Conservation (phyloP, 2,329 filamentous ascomycete species). For the Aspergillus tamarii region DNA sequence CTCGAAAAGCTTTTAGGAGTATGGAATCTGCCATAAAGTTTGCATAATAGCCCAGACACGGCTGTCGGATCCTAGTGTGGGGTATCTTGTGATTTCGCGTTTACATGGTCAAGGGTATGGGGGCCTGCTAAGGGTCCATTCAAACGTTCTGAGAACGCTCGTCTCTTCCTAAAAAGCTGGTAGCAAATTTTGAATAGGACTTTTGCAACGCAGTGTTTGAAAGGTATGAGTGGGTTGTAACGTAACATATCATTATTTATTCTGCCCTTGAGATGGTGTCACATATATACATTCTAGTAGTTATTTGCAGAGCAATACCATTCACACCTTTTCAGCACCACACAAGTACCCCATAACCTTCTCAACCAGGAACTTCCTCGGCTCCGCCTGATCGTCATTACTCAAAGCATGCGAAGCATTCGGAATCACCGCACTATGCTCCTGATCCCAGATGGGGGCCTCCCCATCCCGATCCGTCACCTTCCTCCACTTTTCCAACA, state of each 20-base stretch:
- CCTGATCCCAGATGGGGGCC: conserved; percentile 50
- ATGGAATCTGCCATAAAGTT: no score
- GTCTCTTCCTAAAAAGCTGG: no score
- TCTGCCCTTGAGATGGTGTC: neutral
- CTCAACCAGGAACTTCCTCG: conserved; percentile 29
- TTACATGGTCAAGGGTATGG: no score
- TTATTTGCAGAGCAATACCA: neutral
- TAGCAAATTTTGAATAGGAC: no score
- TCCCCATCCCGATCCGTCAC: conserved; percentile 39
- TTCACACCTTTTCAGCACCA: neutral
- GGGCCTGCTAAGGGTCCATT: no score
- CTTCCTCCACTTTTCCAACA: conserved; percentile 47
- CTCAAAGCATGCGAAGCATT: conserved; percentile 41
- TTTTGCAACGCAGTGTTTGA: no score
- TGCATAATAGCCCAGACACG: no score
- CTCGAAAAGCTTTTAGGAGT: no score
- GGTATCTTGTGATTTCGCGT: no score
- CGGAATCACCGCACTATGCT: conserved; percentile 51
- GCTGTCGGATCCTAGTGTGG: no score
- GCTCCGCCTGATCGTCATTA: conserved; percentile 39
- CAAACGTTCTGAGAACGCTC: no score
- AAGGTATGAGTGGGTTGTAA: no score
- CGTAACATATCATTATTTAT: neutral
- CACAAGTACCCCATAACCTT: conserved; percentile 32
- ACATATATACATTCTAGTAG: neutral